Base-by-base conservation (phyloP, 2,329 filamentous ascomycete species). In the Daldinia sp. region DNA sequence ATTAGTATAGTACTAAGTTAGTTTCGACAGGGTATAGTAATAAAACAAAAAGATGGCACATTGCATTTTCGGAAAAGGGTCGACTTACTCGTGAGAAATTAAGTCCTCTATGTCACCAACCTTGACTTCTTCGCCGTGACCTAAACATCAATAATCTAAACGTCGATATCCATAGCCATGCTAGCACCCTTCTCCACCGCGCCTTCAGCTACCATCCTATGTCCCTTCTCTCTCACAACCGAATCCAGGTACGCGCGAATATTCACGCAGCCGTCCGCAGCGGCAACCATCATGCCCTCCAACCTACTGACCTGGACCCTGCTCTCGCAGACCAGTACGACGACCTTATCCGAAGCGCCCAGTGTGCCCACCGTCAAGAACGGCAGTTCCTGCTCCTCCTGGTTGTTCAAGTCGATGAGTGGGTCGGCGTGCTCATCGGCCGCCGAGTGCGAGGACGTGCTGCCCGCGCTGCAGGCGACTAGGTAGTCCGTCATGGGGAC, bases 401-500 rank as follows among this genome's bases (percentile, higher is more conserved):
- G 84, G 18, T 84, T 86, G 78, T 95, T 97, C 33, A 97, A 81
- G 79, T 97, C 93, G 61, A 97, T 84, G 64, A 97, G 80, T 2
- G 93, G 93, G 75, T 97, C 93, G 10, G 92, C 91, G 2, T 78
- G 79, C 66, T 92, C 91, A 75, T 92, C 90, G 63, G 88, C 88
- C 1, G 85, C 84, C 0, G 87, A 84, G 72, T 91, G 88, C 0
- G 89, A 87, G 0, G 90, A 90, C 0, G 92, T 93, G 13, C 91
- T 92, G 3, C 94, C 96, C 0, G 93, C 92, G 0, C 94, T 97
- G 81, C 93, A 97, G 5, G 94, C 93, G 23, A 90, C 90, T 2
- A 98, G 88, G 78, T 98, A 97, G 78, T 97, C 93, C 2, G 90
- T 89, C 94, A 98, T 98, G 26, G 96, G 96, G 20, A 99, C 91